Evolutionary conservation across 2,329 filamentous ascomycete genomes (phyloP).

Genomic region (Cercospora nicotianae): DNA sequence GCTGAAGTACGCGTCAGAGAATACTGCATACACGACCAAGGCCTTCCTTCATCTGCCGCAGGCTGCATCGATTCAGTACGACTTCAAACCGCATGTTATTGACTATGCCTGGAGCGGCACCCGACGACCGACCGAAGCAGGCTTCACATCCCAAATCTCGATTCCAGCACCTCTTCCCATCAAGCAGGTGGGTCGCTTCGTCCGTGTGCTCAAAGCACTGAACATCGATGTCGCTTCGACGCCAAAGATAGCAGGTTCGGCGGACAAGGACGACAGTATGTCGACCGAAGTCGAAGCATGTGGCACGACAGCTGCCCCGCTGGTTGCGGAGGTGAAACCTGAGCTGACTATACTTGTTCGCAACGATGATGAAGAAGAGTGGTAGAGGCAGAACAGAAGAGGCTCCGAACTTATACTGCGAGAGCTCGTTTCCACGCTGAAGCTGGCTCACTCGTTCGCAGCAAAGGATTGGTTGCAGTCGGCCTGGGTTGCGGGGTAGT

Average conservation of each 20-base stretch:
- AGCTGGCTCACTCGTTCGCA: no score
- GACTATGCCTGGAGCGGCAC: not conserved
- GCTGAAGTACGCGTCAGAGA: not conserved
- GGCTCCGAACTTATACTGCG: no score
- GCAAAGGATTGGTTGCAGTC: no score
- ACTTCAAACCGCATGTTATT: not conserved
- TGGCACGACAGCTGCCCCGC: no score
- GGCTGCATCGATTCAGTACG: not conserved
- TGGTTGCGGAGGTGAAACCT: not conserved
- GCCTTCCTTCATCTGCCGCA: not conserved
- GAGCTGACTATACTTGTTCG: conserved; percentile 9
- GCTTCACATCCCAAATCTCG: not conserved
- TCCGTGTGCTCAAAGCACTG: not conserved
- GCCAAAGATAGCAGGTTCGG: no score
- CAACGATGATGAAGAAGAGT: not conserved
- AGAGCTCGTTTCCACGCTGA: no score
- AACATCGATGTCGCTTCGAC: no score
- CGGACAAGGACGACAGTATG: no score
- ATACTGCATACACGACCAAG: not conserved
- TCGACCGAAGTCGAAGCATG: no score
- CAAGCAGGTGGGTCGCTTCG: not conserved
- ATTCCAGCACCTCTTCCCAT: not conserved
- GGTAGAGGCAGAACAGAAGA: no score
- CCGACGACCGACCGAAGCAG: not conserved
- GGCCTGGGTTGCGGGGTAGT: no score